A percentile compares a stretch with the other conserved stretches of the same genome.
Evolutionary conservation across 306 rosid genomes (phyloP).

Genomic region (Fragaria ananassa): DNA sequence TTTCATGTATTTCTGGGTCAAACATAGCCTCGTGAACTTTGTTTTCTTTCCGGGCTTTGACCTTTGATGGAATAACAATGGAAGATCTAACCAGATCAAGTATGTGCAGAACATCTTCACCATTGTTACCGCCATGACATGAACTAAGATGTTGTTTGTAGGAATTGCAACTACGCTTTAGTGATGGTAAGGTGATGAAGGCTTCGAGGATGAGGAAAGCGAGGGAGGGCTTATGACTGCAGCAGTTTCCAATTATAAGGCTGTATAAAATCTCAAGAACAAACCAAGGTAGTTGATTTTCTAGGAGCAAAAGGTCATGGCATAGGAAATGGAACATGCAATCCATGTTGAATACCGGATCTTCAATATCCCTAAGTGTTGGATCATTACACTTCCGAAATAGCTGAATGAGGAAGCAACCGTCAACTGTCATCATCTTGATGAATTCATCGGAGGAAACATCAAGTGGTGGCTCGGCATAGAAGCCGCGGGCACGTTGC

Average conservation of each 20-base stretch:
- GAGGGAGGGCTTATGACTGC: background rate
- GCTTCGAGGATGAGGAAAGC: background rate
- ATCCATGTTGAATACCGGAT: conserved; percentile 23
- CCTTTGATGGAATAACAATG: background rate
- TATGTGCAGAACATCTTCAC: background rate
- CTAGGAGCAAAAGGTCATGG: conserved; percentile 8
- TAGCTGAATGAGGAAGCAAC: conserved; percentile 30
- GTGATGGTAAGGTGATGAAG: background rate
- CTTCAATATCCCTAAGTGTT: background rate
- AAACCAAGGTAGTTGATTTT: conserved; percentile 29
- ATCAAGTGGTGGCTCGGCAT: background rate
- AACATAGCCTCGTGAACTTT: background rate
- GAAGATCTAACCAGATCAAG: background rate
- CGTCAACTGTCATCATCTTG: conserved; percentile 22
- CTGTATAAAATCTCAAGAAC: background rate
- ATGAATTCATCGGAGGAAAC: background rate
- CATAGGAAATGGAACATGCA: conserved; percentile 10
- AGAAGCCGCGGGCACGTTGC: background rate
- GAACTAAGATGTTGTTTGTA: background rate
- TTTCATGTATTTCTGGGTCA: background rate
- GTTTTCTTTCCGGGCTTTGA: background rate
- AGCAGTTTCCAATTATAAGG: background rate
- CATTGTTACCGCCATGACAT: background rate
- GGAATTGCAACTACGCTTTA: background rate
- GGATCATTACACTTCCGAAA: conserved; percentile 8